phyloP scores from a whole-genome alignment of 176 grass and related monocot species.

The Eremochloa ophiuroides region DNA sequence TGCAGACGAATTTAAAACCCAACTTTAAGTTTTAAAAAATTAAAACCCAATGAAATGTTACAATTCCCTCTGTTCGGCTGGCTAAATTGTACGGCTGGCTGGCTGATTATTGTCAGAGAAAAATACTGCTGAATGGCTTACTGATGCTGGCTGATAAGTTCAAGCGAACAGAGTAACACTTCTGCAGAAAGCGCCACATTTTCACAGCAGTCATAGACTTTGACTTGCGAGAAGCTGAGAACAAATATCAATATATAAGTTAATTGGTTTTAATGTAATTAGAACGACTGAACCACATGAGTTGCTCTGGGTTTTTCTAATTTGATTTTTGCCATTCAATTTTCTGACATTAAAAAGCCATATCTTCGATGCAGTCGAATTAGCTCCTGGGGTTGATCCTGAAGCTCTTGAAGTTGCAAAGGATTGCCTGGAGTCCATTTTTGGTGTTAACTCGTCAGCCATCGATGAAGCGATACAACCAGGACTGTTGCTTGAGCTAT shows the following conservation, averaged over 20 bases:
- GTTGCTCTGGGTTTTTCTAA: not conserved
- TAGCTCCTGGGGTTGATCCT: conserved; percentile 45
- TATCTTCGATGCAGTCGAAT: conserved; percentile 49
- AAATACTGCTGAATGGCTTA: too few species aligned
- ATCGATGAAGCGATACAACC: conserved; percentile 32
- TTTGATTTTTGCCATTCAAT: not conserved
- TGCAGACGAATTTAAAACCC: not conserved
- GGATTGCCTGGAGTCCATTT: conserved; percentile 56
- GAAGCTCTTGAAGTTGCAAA: conserved; percentile 68
- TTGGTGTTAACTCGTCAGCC: conserved; percentile 40
- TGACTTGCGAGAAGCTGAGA: not conserved
- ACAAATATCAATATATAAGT: not conserved
- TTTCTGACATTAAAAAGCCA: conserved; percentile 14
- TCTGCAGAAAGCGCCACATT: not conserved
- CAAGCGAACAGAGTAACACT: too few species aligned
- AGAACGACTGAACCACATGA: not conserved
- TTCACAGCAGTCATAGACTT: not conserved
- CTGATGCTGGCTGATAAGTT: too few species aligned
- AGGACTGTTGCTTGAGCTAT: conserved; percentile 56
- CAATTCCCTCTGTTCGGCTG: too few species aligned
- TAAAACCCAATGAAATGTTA: not conserved
- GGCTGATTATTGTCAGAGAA: too few species aligned
- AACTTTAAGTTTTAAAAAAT: too few species aligned
- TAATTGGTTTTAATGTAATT: not conserved
- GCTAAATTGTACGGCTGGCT: too few species aligned